Percentiles rank a stretch among this genome's conserved stretches.
Conservation (phyloP, 1,284 basidiomycete species). For the Apiotrichum sp. region DNA sequence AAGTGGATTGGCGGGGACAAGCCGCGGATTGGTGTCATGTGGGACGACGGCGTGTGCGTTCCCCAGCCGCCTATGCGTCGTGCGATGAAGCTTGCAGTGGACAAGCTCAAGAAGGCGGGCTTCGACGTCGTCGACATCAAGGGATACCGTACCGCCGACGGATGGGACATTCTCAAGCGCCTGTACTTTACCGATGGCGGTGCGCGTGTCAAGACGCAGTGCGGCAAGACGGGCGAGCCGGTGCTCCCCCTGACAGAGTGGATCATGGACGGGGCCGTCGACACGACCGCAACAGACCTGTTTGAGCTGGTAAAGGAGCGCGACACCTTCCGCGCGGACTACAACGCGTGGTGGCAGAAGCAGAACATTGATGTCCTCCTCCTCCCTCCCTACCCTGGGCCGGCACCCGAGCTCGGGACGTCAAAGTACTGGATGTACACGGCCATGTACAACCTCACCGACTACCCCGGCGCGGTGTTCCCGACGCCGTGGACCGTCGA, state of each 20-base stretch:
- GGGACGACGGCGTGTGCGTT: slow-evolving; percentile 38
- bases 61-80: slow-evolving; percentile 41
- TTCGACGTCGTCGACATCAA: slow-evolving; percentile 27
- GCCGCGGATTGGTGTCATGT: slow-evolving; percentile 38
- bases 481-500: slow-evolving; percentile 53
- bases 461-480: slow-evolving; percentile 60
- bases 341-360: slow-evolving; percentile 22
- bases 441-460: slow-evolving; percentile 60
- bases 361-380: slow-evolving; percentile 38
- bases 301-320: slow-evolving; percentile 31
- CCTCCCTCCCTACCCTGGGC: slow-evolving; percentile 32
- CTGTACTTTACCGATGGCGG: slow-evolving; percentile 40
- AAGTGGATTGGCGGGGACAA: slow-evolving; percentile 17
- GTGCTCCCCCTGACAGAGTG: slow-evolving; percentile 32
- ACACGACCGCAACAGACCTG: slow-evolving; percentile 19
- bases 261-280: slow-evolving; percentile 17
- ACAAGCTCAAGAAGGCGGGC: slow-evolving; percentile 23
- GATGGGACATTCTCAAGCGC: slow-evolving; percentile 23
- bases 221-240: slow-evolving; percentile 25
- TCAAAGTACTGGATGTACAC: slow-evolving; percentile 53
- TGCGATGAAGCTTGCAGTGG: slow-evolving; percentile 30
- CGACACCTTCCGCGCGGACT: slow-evolving; percentile 25
- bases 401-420: slow-evolving; percentile 31
- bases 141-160: slow-evolving; percentile 22
- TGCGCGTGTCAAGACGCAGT: slow-evolving; percentile 19